Evolutionary conservation across 495 filamentous ascomycete species (phyloP), one percentile per base, ranked within the genome.

Genomic region (Daldinia childiae): DNA sequence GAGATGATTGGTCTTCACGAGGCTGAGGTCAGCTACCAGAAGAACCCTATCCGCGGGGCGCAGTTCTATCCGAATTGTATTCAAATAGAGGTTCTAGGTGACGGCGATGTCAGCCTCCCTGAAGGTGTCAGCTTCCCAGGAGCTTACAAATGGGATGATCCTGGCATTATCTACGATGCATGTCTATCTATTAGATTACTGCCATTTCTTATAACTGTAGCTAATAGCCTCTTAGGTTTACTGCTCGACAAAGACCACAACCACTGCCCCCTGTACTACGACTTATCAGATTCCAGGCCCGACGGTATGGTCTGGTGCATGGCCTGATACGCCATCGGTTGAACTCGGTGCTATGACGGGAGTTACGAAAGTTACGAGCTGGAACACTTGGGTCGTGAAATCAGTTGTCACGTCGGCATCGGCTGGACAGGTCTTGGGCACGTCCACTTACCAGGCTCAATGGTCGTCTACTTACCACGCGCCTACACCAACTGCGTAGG

Each of bases 1-100:
- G 82, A 85, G 71, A 80, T 84, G 73, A 78, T 85, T 56, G 82
- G 78, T 9, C 81, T 85, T 12, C 83, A 84, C 71, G 82, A 81
- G 66, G 79, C 75, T 3, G 78, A 82, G 3, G 76, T 74, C n/a
- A 61, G 66, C 9, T 79, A 73, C 60, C 65, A 72, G 29, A 62
- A 68, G 57, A 76, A 77, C 58, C 71, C 74, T 9, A 45, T 60
- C 21, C 73, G 80, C n/a, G 83, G 82, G 29, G 81, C 80, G 9
- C 82, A 85, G 74, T 80, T 84, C 74, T 84, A 84, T 54, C 78
- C 78, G 64, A 79, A 79, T 66, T 84, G 83, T 57, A 74, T 83
- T 6, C 83, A 85, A 66, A 67, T 85, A 63, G 77, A 82, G 60
- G 79, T 84, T 21, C 72, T 67, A 7, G 79, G 78, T 9, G 73